Percentiles rank a stretch among this genome's conserved stretches.
Evolutionary conservation across 1,284 basidiomycete genomes (phyloP).

Genomic region (Cryptococcus sp.): DNA sequence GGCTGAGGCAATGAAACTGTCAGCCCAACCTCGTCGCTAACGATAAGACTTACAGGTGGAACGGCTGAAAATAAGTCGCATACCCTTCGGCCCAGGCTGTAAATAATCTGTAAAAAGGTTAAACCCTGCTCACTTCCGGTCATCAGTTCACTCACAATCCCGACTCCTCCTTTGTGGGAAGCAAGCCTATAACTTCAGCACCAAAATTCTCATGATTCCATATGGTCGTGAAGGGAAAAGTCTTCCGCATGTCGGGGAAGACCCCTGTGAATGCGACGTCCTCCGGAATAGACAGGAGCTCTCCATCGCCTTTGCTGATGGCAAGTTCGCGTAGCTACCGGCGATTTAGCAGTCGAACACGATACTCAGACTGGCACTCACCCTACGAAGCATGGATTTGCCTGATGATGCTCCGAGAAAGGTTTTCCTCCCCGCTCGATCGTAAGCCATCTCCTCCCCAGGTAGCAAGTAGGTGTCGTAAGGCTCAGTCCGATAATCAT

Average conservation of each 20-base stretch:
- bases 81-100: conserved; percentile 44
- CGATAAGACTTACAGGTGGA: conserved; percentile 37
- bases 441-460: conserved; percentile 46
- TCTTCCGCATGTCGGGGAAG: conserved; percentile 50
- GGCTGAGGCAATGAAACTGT: conserved; percentile 14
- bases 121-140: neutral
- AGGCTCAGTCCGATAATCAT: conserved; percentile 35
- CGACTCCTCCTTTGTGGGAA: conserved; percentile 45
- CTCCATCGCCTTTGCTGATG: conserved; percentile 22
- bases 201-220: conserved; percentile 54
- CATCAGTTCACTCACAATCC: conserved; percentile 33
- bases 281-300: conserved; percentile 42
- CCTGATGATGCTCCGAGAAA: conserved; percentile 47
- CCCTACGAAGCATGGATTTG: conserved; percentile 43
- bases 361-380: conserved; percentile 10
- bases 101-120: conserved; percentile 30
- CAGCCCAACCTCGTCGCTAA: neutral
- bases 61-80: conserved; percentile 45
- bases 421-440: conserved; percentile 38
- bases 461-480: conserved; percentile 41
- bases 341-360: neutral
- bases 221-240: conserved; percentile 54
- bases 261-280: conserved; percentile 49
- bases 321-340: conserved; percentile 36
- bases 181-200: conserved; percentile 48